Conservation (phyloP, 2,329 filamentous ascomycete species). For the Trichoderma simmonsii region DNA sequence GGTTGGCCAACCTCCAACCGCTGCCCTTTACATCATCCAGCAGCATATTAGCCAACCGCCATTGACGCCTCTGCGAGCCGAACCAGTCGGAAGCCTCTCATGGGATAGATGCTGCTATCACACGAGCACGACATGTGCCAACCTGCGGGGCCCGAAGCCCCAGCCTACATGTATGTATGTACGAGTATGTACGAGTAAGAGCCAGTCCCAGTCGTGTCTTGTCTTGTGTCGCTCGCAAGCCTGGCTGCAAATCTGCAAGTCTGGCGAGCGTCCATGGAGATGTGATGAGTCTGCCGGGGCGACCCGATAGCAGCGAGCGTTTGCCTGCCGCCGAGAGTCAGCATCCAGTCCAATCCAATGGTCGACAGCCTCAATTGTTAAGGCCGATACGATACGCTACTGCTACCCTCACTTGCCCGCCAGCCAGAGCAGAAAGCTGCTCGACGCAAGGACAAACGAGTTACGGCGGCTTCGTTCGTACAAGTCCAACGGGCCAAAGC, state of each 20-base stretch:
- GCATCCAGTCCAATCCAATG: not conserved
- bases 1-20: not conserved
- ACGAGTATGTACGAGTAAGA: not conserved
- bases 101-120: conserved; percentile 7
- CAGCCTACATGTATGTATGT: not conserved
- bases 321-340: not conserved
- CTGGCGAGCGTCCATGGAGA: not conserved
- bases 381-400: not conserved
- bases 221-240: conserved; percentile 2
- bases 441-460: not conserved
- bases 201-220: not conserved
- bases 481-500: not conserved
- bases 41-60: conserved; percentile 3
- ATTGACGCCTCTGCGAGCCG: not conserved
- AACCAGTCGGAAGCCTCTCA: conserved; percentile 12
- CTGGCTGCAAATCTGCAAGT: conserved; percentile 3
- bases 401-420: not conserved
- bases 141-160: conserved; percentile 7
- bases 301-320: not conserved
- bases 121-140: conserved; percentile 17
- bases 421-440: not conserved
- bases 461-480: not conserved
- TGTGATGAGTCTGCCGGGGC: not conserved
- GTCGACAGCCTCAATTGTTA: not conserved
- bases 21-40: not conserved